Evolutionary conservation across 1,139 yeast species (phyloP), one percentile per base, ranked within the genome.

Genomic region (Pneumocystis wakefieldiae): DNA sequence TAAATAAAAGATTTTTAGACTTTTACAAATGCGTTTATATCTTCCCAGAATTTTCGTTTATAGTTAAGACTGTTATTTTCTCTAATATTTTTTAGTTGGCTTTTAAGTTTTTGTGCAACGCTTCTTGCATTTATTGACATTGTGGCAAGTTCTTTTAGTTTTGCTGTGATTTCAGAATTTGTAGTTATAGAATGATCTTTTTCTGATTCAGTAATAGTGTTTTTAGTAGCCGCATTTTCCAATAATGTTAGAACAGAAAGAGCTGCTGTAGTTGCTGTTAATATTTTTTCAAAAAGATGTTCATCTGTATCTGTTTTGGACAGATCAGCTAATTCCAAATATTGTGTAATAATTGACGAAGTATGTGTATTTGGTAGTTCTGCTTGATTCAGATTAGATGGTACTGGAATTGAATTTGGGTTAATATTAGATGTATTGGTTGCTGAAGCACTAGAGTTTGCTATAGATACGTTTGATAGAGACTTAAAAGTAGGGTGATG

Each of bases 51-150:
- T 68, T 79, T 78, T 66, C 81, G 78, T 67, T 86, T 83, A 42
- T 86, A 85, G 0, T 83, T 78, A 17, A 73, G 67, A 14, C 77
- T 76, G 15, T 39, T 38, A 59, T 78, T 78, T 41, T 79, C 78
- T 41, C 80, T 74, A 59, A 83, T 81, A 1, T 81, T 77, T 7
- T 78, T 77, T 64, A 91, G 75, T 65, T 85, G 81, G 6, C 78
- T 76, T 67, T 82, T 82, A 62, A 90, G 79, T 64, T 84, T 75
- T 66, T 85, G 84, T 10, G 96, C 87, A 37, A 86, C 81, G 29
- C 88, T 96, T 79, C 87, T 85, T 0, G 96, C 86, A 24, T 83
- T 77, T 61, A 86, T 81, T 71, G 96, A 89, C n/a, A 87, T 86
- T 60, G 78, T 80, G 0, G 95, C 85, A 63, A 91, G 77, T 61